Percentiles rank a stretch among this genome's conserved stretches.
Evolutionary conservation across 306 rosid species (phyloP).

Genomic region (Trifolium subterraneum): DNA sequence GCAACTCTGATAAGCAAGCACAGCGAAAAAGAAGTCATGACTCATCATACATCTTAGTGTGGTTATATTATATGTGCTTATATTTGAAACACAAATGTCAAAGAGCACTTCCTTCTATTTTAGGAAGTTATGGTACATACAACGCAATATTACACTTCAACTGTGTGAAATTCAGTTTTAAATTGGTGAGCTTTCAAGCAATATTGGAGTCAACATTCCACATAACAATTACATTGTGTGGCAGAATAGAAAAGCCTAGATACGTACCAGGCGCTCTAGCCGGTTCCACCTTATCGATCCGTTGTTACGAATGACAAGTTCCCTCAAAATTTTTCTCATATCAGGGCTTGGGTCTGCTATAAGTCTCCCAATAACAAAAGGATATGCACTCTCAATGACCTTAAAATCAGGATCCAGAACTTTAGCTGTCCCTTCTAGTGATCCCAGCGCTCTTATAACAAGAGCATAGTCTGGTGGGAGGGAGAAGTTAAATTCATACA

Average conservation of each 20-base stretch:
- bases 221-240: constrained; percentile 16
- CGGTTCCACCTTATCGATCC: constrained; percentile 98
- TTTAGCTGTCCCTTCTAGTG: constrained; percentile 97
- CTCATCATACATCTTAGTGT: neutral
- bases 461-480: constrained; percentile 99
- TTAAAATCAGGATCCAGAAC: constrained; percentile 89
- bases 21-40: neutral
- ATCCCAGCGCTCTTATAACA: constrained; percentile 92
- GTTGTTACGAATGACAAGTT: constrained; percentile 79
- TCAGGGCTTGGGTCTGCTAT: constrained; percentile 93
- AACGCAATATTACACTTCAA: constrained; percentile 6
- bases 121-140: constrained; percentile 19
- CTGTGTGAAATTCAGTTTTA: neutral
- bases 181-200: constrained; percentile 16
- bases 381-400: constrained; percentile 92
- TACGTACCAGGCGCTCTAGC: constrained; percentile 83
- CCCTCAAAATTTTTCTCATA: constrained; percentile 95
- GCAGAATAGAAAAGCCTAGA: constrained; percentile 32
- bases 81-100: constrained; percentile 16
- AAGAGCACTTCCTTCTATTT: constrained; percentile 17
- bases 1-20: constrained; percentile 15
- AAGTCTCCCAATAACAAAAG: constrained; percentile 92
- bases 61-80: neutral
- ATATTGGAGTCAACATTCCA: constrained; percentile 29
- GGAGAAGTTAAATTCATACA: constrained; percentile 89